A percentile compares a stretch with the other conserved stretches of the same genome.
phyloP scores from a whole-genome alignment of 2,329 filamentous ascomycete species.

The Xylaria digitata region DNA sequence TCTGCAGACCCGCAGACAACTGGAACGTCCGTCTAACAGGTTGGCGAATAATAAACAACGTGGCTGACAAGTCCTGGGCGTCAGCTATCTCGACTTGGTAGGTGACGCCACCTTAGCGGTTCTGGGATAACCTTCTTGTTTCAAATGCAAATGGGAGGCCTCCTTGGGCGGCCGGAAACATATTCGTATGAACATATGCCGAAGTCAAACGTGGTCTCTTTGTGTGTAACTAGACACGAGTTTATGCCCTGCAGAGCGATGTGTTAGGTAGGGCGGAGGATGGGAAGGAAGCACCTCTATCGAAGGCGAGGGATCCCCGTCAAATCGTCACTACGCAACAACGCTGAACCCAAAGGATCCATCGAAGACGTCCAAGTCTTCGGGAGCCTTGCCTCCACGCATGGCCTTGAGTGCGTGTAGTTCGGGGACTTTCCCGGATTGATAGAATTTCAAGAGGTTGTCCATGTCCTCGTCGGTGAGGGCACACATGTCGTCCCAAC shows the following conservation, averaged over 20 bases:
- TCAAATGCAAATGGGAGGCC: slow-evolving; percentile 9
- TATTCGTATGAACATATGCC: slow-evolving; percentile 5
- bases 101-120: slow-evolving; percentile 23
- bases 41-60: slow-evolving; percentile 1
- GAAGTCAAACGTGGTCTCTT: neutral
- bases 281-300: neutral
- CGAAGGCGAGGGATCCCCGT: neutral
- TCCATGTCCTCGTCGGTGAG: slow-evolving; percentile 89
- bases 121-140: slow-evolving; percentile 3
- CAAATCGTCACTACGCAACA: slow-evolving; percentile 49
- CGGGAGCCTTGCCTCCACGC: slow-evolving; percentile 58
- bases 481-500: slow-evolving; percentile 83
- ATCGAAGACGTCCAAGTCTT: slow-evolving; percentile 66
- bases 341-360: slow-evolving; percentile 70
- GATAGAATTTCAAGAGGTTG: slow-evolving; percentile 80
- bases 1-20: neutral
- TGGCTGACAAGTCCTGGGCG: slow-evolving; percentile 1
- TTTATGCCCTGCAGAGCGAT: neutral
- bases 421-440: slow-evolving; percentile 64
- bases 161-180: neutral
- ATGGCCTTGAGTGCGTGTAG: slow-evolving; percentile 67
- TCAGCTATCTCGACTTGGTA: slow-evolving; percentile 26
- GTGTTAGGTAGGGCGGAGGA: neutral
- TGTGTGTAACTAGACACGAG: neutral
- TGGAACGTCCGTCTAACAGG: neutral